phyloP scores from a whole-genome alignment of 768 basidiomycete genomes.

The Termitomyces sp. region DNA sequence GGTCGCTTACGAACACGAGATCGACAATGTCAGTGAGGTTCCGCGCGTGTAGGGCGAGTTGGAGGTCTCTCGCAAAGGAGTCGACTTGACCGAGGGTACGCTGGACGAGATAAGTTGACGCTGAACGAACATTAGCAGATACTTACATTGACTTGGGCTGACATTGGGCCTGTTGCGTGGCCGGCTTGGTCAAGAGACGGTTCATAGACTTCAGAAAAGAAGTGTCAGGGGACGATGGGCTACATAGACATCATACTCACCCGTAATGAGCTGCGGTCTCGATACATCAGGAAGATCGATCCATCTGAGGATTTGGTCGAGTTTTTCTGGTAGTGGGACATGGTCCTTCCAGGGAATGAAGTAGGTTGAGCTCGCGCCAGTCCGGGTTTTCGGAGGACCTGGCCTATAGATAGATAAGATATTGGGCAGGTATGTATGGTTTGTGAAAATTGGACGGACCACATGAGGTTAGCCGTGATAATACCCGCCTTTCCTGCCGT shows the following conservation, averaged over 20 bases:
- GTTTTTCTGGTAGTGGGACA: slow-evolving; percentile 62
- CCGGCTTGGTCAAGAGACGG: slow-evolving; percentile 86
- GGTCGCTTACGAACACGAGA: slow-evolving; percentile 85
- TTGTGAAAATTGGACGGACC: slow-evolving; percentile 46
- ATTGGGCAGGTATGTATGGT: not conserved
- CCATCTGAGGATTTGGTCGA: slow-evolving; percentile 76
- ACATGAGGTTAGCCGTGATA: slow-evolving; percentile 86
- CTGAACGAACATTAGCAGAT: not conserved
- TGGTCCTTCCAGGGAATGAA: slow-evolving; percentile 78
- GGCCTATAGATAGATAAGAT: slow-evolving; percentile 44
- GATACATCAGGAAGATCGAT: slow-evolving; percentile 68
- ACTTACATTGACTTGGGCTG: slow-evolving; percentile 64
- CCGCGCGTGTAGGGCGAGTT: slow-evolving; percentile 54
- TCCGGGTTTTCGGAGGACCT: slow-evolving; percentile 68
- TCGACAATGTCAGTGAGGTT: slow-evolving; percentile 84
- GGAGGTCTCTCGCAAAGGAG: slow-evolving; percentile 65
- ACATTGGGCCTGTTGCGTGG: slow-evolving; percentile 65
- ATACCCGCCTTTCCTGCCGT: slow-evolving; percentile 72
- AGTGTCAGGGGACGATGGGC: slow-evolving; percentile 14
- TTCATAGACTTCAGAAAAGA: slow-evolving; percentile 56
- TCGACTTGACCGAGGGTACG: slow-evolving; percentile 66
- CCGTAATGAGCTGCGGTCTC: slow-evolving; percentile 75
- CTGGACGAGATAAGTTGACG: slow-evolving; percentile 24
- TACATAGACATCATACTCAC: slow-evolving; percentile 22
- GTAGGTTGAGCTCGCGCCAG: slow-evolving; percentile 65